Base-by-base conservation (phyloP, 2,329 filamentous ascomycete species). In the Fusarium tricinctum region DNA sequence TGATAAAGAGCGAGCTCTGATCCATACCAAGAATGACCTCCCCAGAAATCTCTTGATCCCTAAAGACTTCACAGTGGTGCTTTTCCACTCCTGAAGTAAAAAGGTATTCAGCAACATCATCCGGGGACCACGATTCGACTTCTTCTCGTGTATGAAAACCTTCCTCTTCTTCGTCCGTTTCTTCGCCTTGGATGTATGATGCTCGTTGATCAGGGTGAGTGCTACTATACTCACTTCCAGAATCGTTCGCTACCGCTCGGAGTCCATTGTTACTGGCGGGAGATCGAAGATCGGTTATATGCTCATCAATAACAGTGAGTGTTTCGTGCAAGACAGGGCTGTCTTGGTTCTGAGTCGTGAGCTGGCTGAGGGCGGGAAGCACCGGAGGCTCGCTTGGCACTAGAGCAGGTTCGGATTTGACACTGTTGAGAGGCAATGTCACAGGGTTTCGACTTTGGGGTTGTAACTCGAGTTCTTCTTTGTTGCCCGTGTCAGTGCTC, bases 1-100 rank as follows among this genome's bases (percentile, higher is more conserved):
- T 97, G 82, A 98, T 91, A 77, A 97, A 97, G 17, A 98, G 85
- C 39, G 96, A 97, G 58, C 93, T 92, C 81, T 97, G 95, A 73
- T 97, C 94, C 93, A 98, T 97, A 53, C 92, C 93, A 52, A 99
- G 81, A 39, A 99, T 82, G 6, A 98, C 95, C 74, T 98, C 94
- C 48, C 96, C 96, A 3, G 92, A 91, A 59, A 99, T 98, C 78
- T 99, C 96, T 79, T 99, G 95, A 74, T 98, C 94, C 71, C 91
- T 86, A 75, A 99, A 99, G 5, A 98, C 92, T 69, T 97, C 91
- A 76, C 96, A 99, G 73, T 98, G 95, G 71, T 90, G 90, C 73
- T 91, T 89, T 77, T 98, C 95, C 9, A 98, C 91, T 8, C 94
- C 94, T 6, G 89, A 83, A 3, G 92, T 91, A 71, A 96, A 94